Percentiles rank a stretch among this genome's conserved stretches.
These are phyloP conservation scores for Lycium ferocissimum DNA, from an alignment of 257 asterid species.

Conservation along the genomic window DNA sequence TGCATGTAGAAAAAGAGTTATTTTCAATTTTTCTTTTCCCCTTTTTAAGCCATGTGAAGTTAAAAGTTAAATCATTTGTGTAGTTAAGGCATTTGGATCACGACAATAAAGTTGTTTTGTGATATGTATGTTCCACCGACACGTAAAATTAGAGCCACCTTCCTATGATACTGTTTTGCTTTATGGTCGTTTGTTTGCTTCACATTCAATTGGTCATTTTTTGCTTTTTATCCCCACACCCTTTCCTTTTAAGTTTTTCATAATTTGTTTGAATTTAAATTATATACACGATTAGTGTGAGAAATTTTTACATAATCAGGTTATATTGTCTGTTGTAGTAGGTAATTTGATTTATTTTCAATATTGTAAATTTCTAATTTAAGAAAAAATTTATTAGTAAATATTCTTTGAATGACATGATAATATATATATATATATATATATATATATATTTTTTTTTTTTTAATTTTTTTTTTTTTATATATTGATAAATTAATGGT, in stretches of 20 bases:
- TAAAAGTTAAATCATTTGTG: neutral
- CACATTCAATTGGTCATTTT: neutral
- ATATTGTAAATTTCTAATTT: no score
- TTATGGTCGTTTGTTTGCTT: constrained; percentile 16
- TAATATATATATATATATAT: no score
- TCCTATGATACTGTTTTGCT: constrained; percentile 13
- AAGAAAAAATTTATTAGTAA: no score
- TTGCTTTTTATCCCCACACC: neutral
- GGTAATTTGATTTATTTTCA: no score
- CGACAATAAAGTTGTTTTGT: neutral
- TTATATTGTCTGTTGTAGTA: no score
- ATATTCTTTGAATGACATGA: no score
- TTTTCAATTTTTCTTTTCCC: neutral
- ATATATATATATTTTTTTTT: no score
- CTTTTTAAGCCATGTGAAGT: constrained; percentile 1
- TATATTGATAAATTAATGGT: no score
- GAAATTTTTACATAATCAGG: no score
- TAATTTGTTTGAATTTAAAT: neutral
- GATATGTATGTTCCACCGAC: constrained; percentile 29
- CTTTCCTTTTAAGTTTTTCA: neutral
- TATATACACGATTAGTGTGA: no score
- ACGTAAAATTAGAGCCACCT: neutral
- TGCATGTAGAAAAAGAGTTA: neutral
- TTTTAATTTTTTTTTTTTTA: no score
- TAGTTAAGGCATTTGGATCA: constrained; percentile 21